Percentiles rank a stretch among this genome's conserved stretches.
Conservation (phyloP, 208 protist species). For the Cochliopodium minus region DNA sequence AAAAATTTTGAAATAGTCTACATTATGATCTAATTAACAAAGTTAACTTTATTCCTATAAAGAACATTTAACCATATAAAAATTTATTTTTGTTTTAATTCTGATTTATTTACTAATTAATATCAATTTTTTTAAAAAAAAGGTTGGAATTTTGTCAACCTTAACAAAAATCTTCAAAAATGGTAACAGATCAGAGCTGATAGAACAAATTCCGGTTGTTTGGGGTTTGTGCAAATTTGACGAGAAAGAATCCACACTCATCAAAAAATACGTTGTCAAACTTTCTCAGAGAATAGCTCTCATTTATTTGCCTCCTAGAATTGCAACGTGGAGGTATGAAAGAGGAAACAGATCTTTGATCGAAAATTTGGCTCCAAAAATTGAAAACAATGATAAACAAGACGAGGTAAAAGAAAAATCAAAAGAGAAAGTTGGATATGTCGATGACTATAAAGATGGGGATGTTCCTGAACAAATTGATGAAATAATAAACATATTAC, state of each 20-base stretch:
- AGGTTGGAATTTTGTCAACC: constrained; percentile 48
- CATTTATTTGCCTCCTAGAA: constrained; percentile 44
- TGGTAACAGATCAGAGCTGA: constrained; percentile 58
- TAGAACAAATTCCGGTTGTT: constrained; percentile 29
- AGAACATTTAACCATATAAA: not conserved
- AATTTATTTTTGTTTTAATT: not conserved
- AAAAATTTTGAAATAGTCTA: not conserved
- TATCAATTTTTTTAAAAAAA: not conserved
- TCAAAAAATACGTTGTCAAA: constrained; percentile 63
- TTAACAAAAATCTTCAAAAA: constrained; percentile 70
- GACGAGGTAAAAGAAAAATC: not conserved
- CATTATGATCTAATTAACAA: not conserved
- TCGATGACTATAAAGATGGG: constrained; percentile 26
- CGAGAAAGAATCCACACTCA: constrained; percentile 33
- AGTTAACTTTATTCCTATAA: not conserved
- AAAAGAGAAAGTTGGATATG: not conserved
- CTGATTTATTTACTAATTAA: not conserved
- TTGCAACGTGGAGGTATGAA: constrained; percentile 72
- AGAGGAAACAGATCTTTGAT: constrained; percentile 43
- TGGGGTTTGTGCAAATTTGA: constrained; percentile 26
- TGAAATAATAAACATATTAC: constrained; percentile 23
- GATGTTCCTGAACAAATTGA: constrained; percentile 31
- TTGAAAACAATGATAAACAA: not conserved
- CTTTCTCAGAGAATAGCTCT: constrained; percentile 69
- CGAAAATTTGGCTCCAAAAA: constrained; percentile 32